These are phyloP conservation scores for Termitomyces sp. DNA, from an alignment of 768 basidiomycete genomes.

Conservation along the genomic window DNA sequence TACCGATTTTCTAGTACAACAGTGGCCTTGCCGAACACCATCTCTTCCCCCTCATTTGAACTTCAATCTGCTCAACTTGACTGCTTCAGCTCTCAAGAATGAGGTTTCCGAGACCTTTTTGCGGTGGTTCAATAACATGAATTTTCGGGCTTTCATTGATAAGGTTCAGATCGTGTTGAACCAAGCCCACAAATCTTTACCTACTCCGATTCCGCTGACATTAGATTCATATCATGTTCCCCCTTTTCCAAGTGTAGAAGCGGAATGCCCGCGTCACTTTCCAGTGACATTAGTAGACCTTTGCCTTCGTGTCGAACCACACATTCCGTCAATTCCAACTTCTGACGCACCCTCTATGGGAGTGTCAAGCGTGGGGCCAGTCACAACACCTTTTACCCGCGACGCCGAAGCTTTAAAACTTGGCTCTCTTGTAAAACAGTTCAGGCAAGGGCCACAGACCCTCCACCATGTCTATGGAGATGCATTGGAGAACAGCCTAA, in stretches of 20 bases:
- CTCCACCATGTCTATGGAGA: not conserved
- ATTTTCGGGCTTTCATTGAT: slow-evolving; percentile 10
- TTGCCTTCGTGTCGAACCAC: not conserved
- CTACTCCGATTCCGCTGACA: not conserved
- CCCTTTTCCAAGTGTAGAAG: not conserved
- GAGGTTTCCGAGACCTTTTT: slow-evolving; percentile 1
- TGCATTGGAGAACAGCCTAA: not conserved
- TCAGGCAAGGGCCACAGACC: not conserved
- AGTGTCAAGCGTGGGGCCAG: not conserved
- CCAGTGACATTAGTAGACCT: not conserved
- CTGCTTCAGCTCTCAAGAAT: not conserved
- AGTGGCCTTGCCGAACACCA: slow-evolving; percentile 19
- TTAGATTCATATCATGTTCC: not conserved
- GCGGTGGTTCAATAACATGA: slow-evolving; percentile 13
- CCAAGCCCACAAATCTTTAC: not conserved
- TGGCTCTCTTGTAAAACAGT: not conserved
- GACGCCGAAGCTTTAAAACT: not conserved
- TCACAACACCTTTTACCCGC: too few species aligned
- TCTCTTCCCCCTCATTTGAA: not conserved
- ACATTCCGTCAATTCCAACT: not conserved
- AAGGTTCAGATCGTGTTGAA: slow-evolving; percentile 12
- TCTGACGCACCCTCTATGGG: not conserved
- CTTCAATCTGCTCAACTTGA: slow-evolving; percentile 1
- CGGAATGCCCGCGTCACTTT: not conserved
- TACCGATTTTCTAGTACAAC: slow-evolving; percentile 7